phyloP scores from a whole-genome alignment of 345 rosid species.

The Brassica carinata region DNA sequence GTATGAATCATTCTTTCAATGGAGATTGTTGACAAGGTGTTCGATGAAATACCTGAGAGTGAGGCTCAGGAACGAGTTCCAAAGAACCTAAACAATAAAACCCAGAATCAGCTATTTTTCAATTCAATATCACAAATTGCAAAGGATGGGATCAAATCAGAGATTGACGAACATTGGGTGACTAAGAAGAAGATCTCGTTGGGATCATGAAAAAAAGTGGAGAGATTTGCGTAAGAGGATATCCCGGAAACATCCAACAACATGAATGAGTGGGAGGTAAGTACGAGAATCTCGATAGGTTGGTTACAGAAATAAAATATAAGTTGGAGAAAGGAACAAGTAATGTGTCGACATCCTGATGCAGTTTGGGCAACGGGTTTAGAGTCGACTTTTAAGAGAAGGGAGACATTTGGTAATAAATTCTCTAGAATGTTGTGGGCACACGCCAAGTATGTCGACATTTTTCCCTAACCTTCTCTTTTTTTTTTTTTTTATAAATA shows the following conservation, averaged over 20 bases:
- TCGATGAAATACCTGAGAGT: constrained; percentile 48
- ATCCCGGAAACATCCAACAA: not conserved
- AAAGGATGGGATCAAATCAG: not conserved
- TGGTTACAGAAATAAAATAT: not conserved
- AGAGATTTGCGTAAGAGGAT: not conserved
- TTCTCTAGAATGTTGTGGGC: not conserved
- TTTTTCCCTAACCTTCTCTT: not conserved
- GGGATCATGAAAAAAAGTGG: constrained; percentile 26
- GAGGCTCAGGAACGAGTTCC: constrained; percentile 27
- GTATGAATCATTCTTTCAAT: not conserved
- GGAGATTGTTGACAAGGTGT: not conserved
- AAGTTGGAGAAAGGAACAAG: constrained; percentile 30
- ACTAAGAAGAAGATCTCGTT: not conserved
- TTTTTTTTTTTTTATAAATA: not conserved
- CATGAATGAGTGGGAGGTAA: not conserved
- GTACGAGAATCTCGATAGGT: not conserved
- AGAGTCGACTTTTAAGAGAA: not conserved
- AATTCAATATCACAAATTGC: not conserved
- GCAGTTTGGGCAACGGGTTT: constrained; percentile 19
- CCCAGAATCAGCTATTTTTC: not conserved
- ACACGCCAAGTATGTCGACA: constrained; percentile 43
- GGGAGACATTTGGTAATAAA: not conserved
- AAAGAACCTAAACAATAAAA: constrained; percentile 42
- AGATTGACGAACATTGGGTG: constrained; percentile 31
- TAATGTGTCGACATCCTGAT: constrained; percentile 39